phyloP scores from a whole-genome alignment of 2,329 filamentous ascomycete species.

The Metarhizium brunneum region DNA sequence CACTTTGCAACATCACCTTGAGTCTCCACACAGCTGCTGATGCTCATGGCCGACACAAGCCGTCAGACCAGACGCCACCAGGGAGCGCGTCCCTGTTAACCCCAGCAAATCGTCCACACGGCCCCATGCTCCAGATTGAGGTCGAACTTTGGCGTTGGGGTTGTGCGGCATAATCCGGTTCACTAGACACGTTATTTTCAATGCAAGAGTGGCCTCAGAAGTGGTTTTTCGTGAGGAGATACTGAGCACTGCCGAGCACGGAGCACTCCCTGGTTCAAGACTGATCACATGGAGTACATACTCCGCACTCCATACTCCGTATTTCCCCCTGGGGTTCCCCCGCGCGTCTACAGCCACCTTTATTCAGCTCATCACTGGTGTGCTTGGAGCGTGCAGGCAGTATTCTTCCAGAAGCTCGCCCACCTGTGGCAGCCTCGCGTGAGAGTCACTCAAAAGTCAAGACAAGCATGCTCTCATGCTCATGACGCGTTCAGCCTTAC shows the following conservation, averaged over 20 bases:
- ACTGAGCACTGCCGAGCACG: too few species aligned
- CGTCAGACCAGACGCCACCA: background rate
- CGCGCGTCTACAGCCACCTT: background rate
- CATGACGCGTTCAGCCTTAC: too few species aligned
- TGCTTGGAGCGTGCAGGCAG: background rate
- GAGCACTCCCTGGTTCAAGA: too few species aligned
- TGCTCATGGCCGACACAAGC: background rate
- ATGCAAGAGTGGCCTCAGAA: background rate
- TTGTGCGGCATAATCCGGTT: background rate
- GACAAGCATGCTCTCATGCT: too few species aligned
- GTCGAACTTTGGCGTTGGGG: background rate
- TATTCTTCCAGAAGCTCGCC: background rate
- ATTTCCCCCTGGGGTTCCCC: background rate
- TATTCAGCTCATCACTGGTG: background rate
- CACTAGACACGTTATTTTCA: background rate
- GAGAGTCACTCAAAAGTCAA: too few species aligned
- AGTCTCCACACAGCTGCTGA: background rate
- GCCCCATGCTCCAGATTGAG: background rate
- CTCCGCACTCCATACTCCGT: background rate
- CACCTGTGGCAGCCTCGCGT: background rate
- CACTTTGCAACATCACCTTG: background rate
- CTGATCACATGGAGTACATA: too few species aligned
- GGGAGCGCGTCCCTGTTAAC: background rate
- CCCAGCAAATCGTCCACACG: background rate
- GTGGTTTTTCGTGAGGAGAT: too few species aligned